phyloP scores from a whole-genome alignment of 208 protist genomes.

The Trypanosoma rangeli region DNA sequence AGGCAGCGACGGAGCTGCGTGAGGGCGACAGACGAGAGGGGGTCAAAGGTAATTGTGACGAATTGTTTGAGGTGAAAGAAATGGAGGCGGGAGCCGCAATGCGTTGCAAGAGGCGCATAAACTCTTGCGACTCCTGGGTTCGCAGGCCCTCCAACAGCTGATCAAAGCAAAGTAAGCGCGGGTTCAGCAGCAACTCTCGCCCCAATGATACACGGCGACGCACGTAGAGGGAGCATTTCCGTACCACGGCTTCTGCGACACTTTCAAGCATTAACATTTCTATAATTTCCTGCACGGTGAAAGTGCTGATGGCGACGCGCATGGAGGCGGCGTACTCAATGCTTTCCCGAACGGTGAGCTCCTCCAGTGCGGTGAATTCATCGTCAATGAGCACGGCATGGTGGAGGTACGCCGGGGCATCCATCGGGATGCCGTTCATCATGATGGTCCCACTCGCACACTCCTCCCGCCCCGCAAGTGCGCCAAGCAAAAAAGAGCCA shows the following conservation, averaged over 20 bases:
- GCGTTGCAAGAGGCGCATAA: conserved; percentile 42
- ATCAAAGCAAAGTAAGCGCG: conserved; percentile 50
- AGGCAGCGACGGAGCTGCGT: background rate
- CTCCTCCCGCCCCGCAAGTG: conserved; percentile 41
- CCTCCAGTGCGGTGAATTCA: conserved; percentile 33
- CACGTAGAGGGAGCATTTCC: conserved; percentile 46
- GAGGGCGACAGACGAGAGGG: background rate
- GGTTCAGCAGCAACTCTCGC: conserved; percentile 60
- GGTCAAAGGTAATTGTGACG: background rate
- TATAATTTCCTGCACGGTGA: conserved; percentile 45
- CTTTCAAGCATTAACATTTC: conserved; percentile 35
- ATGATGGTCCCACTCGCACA: conserved; percentile 34
- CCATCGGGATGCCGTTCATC: conserved; percentile 57
- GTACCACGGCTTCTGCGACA: conserved; percentile 29
- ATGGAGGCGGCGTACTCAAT: conserved; percentile 49
- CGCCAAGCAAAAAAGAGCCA: conserved; percentile 41
- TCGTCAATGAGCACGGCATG: conserved; percentile 37
- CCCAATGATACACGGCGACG: conserved; percentile 53
- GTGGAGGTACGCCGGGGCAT: conserved; percentile 40
- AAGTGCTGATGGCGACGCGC: conserved; percentile 41
- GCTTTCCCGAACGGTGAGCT: conserved; percentile 60
- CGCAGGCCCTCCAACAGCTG: conserved; percentile 49
- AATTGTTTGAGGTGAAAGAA: background rate
- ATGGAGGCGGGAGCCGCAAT: conserved; percentile 24
- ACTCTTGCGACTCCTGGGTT: conserved; percentile 65